These are phyloP conservation scores for Leishmania lainsoni DNA, from an alignment of 208 protist genomes.

Conservation along the genomic window DNA sequence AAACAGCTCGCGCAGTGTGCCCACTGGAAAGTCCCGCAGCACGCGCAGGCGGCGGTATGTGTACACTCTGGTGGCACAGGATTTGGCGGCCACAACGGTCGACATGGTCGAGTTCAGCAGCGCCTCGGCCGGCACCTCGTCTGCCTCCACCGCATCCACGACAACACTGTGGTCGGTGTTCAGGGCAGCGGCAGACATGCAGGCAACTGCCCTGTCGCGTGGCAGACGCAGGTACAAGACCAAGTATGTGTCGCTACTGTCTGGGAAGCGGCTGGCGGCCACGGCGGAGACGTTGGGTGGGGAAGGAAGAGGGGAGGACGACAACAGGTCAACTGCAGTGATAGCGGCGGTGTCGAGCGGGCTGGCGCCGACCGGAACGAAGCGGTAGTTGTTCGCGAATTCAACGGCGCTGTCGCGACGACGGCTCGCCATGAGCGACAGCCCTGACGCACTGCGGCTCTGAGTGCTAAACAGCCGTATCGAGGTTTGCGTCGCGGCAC, in stretches of 20 bases:
- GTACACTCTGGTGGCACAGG: conserved; percentile 13
- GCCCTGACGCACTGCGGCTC: conserved; percentile 16
- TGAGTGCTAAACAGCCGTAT: conserved; percentile 14
- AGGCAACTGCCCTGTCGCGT: conserved; percentile 15
- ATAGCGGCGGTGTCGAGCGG: neutral
- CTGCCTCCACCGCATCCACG: conserved; percentile 12
- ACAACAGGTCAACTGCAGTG: neutral
- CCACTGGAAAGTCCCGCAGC: conserved; percentile 46
- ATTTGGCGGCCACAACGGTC: conserved; percentile 19
- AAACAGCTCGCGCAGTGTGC: conserved; percentile 67
- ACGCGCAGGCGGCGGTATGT: conserved; percentile 55
- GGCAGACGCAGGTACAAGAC: conserved; percentile 30
- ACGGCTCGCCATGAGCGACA: conserved; percentile 20
- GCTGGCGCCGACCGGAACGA: neutral
- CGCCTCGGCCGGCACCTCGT: conserved; percentile 17
- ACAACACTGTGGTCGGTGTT: conserved; percentile 18
- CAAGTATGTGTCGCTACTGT: conserved; percentile 11
- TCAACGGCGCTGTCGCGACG: conserved; percentile 27
- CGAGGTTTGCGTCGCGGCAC: neutral
- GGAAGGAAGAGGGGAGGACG: conserved; percentile 8
- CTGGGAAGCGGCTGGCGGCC: neutral
- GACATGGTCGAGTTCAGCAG: conserved; percentile 23
- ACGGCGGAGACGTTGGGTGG: neutral
- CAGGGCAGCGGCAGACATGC: conserved; percentile 21
- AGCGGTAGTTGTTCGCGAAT: conserved; percentile 22